Percentiles rank a stretch among this genome's conserved stretches.
These are phyloP conservation scores for Yarrowia keelungensis DNA, from an alignment of 805 yeast species.

Conservation along the genomic window DNA sequence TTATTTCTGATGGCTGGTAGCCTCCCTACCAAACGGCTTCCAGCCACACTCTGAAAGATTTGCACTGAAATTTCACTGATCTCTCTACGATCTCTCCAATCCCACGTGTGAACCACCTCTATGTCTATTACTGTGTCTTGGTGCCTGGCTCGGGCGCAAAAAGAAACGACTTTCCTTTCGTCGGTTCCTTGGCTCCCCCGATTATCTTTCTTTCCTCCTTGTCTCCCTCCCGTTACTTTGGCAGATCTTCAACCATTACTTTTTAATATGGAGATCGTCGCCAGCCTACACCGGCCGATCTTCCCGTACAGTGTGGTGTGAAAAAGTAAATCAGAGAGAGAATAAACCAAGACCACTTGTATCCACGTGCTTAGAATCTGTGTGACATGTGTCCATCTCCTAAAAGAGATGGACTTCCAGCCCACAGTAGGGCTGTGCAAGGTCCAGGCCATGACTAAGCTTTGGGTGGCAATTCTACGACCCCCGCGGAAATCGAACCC, in stretches of 20 bases:
- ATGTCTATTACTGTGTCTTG: slow-evolving; percentile 2
- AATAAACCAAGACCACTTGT: too few relatives aligned
- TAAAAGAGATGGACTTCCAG: not conserved
- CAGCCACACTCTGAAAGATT: not conserved
- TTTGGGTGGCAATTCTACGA: too few relatives aligned
- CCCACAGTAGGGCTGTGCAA: not conserved
- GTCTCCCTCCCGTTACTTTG: not conserved
- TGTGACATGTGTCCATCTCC: not conserved
- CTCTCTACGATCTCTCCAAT: not conserved
- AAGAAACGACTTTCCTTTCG: slow-evolving; percentile 6
- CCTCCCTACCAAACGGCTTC: too few relatives aligned
- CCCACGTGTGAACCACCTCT: slow-evolving; percentile 8
- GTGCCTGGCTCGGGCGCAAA: not conserved
- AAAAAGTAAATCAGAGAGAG: slow-evolving; percentile 4
- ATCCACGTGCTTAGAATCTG: slow-evolving; percentile 6
- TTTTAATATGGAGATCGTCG: slow-evolving; percentile 9
- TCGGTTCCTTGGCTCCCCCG: not conserved
- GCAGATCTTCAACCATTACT: not conserved
- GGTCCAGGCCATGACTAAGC: too few relatives aligned
- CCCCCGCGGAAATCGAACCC: too few relatives aligned
- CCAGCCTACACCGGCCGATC: slow-evolving; percentile 7
- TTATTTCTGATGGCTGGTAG: too few relatives aligned
- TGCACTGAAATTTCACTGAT: not conserved
- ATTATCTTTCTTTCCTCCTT: not conserved
- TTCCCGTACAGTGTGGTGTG: not conserved